phyloP scores from a whole-genome alignment of 495 filamentous ascomycete species.

The Aspergillus haitiensis region DNA sequence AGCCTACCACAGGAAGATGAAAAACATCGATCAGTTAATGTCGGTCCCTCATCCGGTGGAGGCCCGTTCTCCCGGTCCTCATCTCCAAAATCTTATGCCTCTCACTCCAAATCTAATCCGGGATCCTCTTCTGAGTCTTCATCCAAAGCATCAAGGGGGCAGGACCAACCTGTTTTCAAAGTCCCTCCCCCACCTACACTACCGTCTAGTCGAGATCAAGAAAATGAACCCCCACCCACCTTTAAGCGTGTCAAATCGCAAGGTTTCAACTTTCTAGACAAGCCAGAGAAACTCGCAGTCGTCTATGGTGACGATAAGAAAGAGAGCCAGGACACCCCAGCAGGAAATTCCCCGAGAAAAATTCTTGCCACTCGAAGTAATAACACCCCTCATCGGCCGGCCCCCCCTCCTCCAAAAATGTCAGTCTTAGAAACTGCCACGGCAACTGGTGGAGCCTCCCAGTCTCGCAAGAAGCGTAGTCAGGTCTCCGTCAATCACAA shows the following conservation, averaged over 20 bases:
- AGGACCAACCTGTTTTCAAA: conserved; percentile 60
- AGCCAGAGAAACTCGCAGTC: conserved; percentile 56
- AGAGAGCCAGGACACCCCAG: conserved; percentile 40
- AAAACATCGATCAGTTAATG: conserved; percentile 29
- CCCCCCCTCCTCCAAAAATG: conserved; percentile 92
- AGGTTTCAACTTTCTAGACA: conserved; percentile 56
- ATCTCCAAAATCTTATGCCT: conserved; percentile 44
- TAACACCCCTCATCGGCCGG: conserved; percentile 81
- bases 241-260: conserved; percentile 70
- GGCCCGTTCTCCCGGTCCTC: conserved; percentile 41
- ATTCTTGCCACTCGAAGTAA: conserved; percentile 69
- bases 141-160: conserved; percentile 38
- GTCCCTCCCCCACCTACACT: conserved; percentile 61
- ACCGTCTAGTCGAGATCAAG: conserved; percentile 67
- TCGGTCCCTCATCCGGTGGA: conserved; percentile 26
- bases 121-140: conserved; percentile 42
- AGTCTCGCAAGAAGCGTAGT: conserved; percentile 70
- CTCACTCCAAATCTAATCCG: conserved; percentile 44
- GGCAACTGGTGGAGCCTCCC: conserved; percentile 73
- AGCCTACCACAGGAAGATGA: conserved; percentile 36
- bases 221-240: conserved; percentile 76
- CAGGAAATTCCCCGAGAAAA: conserved; percentile 61
- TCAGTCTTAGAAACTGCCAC: conserved; percentile 90
- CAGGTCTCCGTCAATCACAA: conserved; percentile 88
- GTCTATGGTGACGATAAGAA: conserved; percentile 52